These are phyloP conservation scores for Scleroderma citrinum DNA, from an alignment of 768 basidiomycete species.

Conservation along the genomic window DNA sequence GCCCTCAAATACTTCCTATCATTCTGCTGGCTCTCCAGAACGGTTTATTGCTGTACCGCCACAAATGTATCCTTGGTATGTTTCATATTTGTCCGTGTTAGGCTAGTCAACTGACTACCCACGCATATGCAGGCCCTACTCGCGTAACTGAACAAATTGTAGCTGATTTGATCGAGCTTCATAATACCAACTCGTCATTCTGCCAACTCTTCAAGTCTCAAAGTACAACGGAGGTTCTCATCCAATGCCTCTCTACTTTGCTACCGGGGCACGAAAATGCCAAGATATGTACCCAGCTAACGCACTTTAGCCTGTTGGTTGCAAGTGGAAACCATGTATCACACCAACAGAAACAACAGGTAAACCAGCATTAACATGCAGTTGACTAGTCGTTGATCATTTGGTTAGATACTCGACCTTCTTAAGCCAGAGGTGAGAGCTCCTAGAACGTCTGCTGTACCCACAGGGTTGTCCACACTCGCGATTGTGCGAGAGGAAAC, in stretches of 20 bases:
- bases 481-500: constrained; percentile 27
- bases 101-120: neutral
- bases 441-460: neutral
- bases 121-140: constrained; percentile 16
- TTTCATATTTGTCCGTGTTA: neutral
- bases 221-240: constrained; percentile 58
- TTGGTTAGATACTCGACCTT: constrained; percentile 50
- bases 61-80: constrained; percentile 14
- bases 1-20: constrained; percentile 65
- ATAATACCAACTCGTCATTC: constrained; percentile 59
- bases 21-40: constrained; percentile 64
- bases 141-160: constrained; percentile 34
- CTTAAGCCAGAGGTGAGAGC: constrained; percentile 32
- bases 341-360: constrained; percentile 68
- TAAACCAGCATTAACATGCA: constrained; percentile 25
- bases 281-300: constrained; percentile 56
- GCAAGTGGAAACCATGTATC: constrained; percentile 59
- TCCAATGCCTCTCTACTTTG: constrained; percentile 58
- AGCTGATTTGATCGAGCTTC: constrained; percentile 64
- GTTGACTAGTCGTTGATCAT: constrained; percentile 3
- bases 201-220: constrained; percentile 70
- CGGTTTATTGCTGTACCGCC: constrained; percentile 38
- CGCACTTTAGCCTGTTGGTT: constrained; percentile 62
- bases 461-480: constrained; percentile 11
- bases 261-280: constrained; percentile 5